Base-by-base conservation (phyloP, 2,329 filamentous ascomycete genomes). In the Fusarium tuaranense region DNA sequence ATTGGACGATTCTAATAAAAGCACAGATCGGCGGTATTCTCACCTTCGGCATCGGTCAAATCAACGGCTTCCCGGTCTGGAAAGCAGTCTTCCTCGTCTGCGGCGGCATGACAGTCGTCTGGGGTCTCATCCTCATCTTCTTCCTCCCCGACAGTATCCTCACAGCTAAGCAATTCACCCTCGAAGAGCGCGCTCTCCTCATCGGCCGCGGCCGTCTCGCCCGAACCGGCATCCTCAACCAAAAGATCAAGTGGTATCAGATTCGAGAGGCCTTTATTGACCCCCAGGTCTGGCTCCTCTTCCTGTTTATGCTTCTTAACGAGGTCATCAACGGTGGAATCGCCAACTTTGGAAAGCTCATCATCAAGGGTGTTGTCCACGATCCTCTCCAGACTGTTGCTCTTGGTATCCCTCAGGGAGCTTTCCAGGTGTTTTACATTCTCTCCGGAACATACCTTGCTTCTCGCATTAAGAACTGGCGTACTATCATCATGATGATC, bases 171-270 rank as follows among this genome's bases (percentile, higher is more conserved):
- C 68, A 64, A 2, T 78, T 80, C 44, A 73, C 58, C 3, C 59
- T 74, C 1, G 65, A 76, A 27, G 78, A 80, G n/a, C 75, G 74
- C 7, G 74, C 75, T 1, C 81, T 90, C 9, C 92, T 88, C 0
- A 91, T 92, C 3, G 89, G 88, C 68, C 93, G 92, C 77, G 86
- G 94, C 12, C 88, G 83, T 4, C 80, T 84, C 0, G 85, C 88
- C 34, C 77, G 82, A 62, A 86, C 85, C 0, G 86, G 86, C 7
- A 83, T 88, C 3, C 78, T 87, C 14, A 88, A 87, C 75, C 81
- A 83, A 58, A 82, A 80, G 2, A 86, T 89, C 75, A 88, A 88
- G 68, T 82, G 79, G 74, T 80, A 83, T 14, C 87, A 89, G 67
- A 84, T 89, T 39, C 81, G 82, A 1, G 87, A 89, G 72, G 86